phyloP scores from a whole-genome alignment of 2,329 filamentous ascomycete genomes.

The Colletotrichum karsti region DNA sequence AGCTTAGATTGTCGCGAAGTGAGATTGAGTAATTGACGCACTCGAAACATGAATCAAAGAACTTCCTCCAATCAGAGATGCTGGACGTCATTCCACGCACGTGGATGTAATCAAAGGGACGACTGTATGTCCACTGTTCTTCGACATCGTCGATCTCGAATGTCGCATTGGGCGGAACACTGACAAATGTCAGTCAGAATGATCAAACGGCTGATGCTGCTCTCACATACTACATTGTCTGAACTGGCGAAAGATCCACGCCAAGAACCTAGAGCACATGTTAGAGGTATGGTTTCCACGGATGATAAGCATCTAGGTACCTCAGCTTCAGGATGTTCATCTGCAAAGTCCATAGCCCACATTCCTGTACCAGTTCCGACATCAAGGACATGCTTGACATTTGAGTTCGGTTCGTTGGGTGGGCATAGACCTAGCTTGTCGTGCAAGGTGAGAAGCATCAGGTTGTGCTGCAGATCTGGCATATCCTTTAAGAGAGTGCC shows the following conservation, averaged over 20 bases:
- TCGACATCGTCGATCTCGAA: conserved; percentile 66
- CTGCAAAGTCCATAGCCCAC: conserved; percentile 54
- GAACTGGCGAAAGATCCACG: conserved; percentile 50
- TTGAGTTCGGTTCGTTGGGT: conserved; percentile 26
- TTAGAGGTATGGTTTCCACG: neutral
- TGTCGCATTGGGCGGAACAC: conserved; percentile 60
- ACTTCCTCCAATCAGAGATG: conserved; percentile 56
- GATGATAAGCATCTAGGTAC: conserved; percentile 11
- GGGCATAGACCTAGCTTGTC: conserved; percentile 39
- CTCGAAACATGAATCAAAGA: conserved; percentile 55
- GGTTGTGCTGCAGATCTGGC: conserved; percentile 47
- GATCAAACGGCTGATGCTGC: too few species aligned
- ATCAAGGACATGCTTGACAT: conserved; percentile 46
- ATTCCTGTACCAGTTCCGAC: conserved; percentile 56
- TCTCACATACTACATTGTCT: conserved; percentile 43
- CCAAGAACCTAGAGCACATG: conserved; percentile 39
- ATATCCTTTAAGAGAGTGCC: too few species aligned
- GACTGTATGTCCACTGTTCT: conserved; percentile 57
- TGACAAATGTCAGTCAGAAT: conserved; percentile 14
- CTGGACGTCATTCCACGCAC: conserved; percentile 58
- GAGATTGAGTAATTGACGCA: neutral
- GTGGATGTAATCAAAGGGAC: conserved; percentile 65
- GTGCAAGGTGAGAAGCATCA: conserved; percentile 40
- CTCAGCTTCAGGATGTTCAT: conserved; percentile 41
- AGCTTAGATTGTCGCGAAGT: conserved; percentile 35